Percentiles rank a stretch among this genome's conserved stretches.
Conservation (phyloP, 768 basidiomycete species). For the Russula ochroleuca region DNA sequence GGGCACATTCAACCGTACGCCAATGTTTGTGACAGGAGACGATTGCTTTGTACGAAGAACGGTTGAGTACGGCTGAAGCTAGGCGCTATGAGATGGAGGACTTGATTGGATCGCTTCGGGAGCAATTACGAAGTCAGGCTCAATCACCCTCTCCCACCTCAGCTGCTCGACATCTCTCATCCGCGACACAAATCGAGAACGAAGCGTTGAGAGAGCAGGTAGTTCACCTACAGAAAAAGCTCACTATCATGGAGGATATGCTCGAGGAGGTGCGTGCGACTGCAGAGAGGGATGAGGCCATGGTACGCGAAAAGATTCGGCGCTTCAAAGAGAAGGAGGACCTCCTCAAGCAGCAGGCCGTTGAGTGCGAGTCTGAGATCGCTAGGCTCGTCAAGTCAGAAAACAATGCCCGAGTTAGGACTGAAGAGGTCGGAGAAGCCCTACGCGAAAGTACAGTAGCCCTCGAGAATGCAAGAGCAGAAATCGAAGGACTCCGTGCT, state of each 20-base stretch:
- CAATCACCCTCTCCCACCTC: constrained; percentile 37
- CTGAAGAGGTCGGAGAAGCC: constrained; percentile 87
- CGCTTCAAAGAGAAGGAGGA: constrained; percentile 73
- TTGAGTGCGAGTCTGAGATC: constrained; percentile 57
- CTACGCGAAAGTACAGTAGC: constrained; percentile 82
- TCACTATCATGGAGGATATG: constrained; percentile 72
- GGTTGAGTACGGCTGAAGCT: constrained; percentile 63
- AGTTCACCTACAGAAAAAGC: constrained; percentile 77
- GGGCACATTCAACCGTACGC: not conserved
- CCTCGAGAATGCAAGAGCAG: constrained; percentile 83
- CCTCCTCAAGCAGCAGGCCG: constrained; percentile 64
- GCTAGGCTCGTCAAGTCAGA: constrained; percentile 63
- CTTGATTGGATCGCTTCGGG: constrained; percentile 54
- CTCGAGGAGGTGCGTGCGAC: constrained; percentile 71
- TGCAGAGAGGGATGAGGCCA: constrained; percentile 69
- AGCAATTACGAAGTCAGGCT: constrained; percentile 38
- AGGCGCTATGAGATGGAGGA: constrained; percentile 77
- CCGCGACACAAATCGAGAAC: constrained; percentile 91
- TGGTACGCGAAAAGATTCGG: constrained; percentile 57
- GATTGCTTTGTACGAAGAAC: constrained; percentile 91
- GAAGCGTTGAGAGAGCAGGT: constrained; percentile 87
- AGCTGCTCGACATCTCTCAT: constrained; percentile 43
- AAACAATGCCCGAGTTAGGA: constrained; percentile 52
- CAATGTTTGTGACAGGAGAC: constrained; percentile 59
- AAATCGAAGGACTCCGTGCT: constrained; percentile 73